Evolutionary conservation across 257 asterid species (phyloP).

Genomic region (Plantago elongata): DNA sequence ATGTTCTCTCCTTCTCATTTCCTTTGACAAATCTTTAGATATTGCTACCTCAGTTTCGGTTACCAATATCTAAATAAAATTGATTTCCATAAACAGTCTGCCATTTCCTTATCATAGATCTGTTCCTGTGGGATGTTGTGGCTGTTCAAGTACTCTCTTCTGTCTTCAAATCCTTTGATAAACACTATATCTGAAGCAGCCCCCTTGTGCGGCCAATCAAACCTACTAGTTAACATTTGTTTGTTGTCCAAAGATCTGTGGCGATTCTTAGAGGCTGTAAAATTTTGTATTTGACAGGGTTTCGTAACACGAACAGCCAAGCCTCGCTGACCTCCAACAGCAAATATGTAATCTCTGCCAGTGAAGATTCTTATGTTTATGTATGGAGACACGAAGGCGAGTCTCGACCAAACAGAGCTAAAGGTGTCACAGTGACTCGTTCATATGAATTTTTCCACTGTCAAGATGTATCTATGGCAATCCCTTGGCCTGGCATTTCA

Average conservation of each 20-base stretch:
- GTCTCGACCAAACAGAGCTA: constrained; percentile 70
- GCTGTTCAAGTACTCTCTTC: no score
- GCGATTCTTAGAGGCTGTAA: background rate
- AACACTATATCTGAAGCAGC: no score
- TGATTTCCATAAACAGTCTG: no score
- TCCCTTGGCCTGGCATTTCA: constrained; percentile 85
- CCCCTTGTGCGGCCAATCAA: background rate
- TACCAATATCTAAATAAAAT: no score
- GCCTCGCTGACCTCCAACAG: constrained; percentile 83
- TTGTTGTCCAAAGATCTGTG: background rate
- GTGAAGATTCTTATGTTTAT: constrained; percentile 86
- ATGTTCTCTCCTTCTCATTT: no score
- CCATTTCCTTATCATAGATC: no score
- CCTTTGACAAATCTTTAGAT: no score
- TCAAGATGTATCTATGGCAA: constrained; percentile 85
- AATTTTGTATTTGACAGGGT: constrained; percentile 45
- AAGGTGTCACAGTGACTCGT: constrained; percentile 65
- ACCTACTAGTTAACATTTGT: background rate
- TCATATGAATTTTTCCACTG: constrained; percentile 85
- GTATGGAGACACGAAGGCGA: constrained; percentile 88
- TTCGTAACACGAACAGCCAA: constrained; percentile 81
- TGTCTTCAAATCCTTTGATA: no score
- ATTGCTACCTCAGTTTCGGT: no score
- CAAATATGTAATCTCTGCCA: constrained; percentile 76
- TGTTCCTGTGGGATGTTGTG: no score